Evolutionary conservation across 805 yeast genomes (phyloP).

Genomic region (Candida nemodendra): DNA sequence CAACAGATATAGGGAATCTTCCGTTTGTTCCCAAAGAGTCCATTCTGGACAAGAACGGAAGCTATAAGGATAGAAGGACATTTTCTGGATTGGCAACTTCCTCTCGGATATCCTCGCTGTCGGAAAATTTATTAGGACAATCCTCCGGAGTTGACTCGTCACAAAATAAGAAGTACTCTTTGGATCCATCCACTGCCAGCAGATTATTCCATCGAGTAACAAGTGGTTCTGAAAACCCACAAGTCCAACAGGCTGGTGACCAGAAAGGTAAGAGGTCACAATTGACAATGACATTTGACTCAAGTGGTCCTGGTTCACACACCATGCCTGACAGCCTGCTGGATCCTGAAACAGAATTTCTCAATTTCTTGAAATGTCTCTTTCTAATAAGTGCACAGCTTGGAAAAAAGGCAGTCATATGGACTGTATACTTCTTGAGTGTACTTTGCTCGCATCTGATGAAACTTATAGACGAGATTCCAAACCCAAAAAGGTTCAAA

Average conservation of each 20-base stretch:
- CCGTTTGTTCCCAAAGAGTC: slow-evolving; percentile 22
- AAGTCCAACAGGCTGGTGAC: not conserved
- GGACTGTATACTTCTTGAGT: slow-evolving; percentile 26
- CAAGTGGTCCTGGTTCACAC: slow-evolving; percentile 11
- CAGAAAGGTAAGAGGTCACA: not conserved
- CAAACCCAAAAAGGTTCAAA: slow-evolving; percentile 22
- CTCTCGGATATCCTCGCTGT: slow-evolving; percentile 11
- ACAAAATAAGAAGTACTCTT: slow-evolving; percentile 3
- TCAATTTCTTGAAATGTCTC: slow-evolving; percentile 25
- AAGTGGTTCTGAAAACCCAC: not conserved
- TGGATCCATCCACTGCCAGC: slow-evolving; percentile 5
- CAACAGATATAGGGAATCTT: slow-evolving; percentile 9
- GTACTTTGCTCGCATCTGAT: slow-evolving; percentile 12
- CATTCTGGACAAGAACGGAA: slow-evolving; percentile 5
- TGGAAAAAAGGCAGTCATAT: slow-evolving; percentile 21
- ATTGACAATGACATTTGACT: slow-evolving; percentile 6
- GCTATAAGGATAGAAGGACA: not conserved
- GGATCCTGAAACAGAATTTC: slow-evolving; percentile 24
- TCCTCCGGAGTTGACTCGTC: slow-evolving; percentile 1
- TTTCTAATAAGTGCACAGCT: slow-evolving; percentile 19
- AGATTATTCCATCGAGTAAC: slow-evolving; percentile 6
- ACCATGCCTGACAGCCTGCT: slow-evolving; percentile 9
- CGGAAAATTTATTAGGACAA: slow-evolving; percentile 3
- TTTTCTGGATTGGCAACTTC: slow-evolving; percentile 10
- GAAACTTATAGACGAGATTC: slow-evolving; percentile 22